Evolutionary conservation across 768 basidiomycete species (phyloP).

Genomic region (Russula virescens): DNA sequence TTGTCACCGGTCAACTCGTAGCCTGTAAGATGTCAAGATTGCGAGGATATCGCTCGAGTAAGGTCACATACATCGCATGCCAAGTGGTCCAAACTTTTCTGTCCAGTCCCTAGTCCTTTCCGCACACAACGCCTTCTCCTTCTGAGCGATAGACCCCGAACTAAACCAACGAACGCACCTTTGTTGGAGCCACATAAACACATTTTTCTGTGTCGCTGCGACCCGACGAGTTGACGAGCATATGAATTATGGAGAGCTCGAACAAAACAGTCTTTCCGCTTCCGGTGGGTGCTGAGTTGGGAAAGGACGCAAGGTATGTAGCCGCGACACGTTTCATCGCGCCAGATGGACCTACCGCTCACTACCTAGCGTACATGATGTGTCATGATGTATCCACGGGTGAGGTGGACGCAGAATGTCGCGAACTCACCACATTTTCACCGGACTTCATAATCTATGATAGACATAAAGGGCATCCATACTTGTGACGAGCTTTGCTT

Average conservation of each 20-base stretch:
- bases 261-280: constrained; percentile 96
- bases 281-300: constrained; percentile 76
- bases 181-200: constrained; percentile 92
- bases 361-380: constrained; percentile 50
- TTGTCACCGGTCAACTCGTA: constrained; percentile 94
- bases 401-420: not conserved
- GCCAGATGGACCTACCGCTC: constrained; percentile 45
- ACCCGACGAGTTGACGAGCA: constrained; percentile 45
- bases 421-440: constrained; percentile 55
- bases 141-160: not conserved
- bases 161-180: constrained; percentile 40
- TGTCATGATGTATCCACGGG: not conserved
- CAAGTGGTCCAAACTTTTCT: constrained; percentile 67
- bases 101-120: constrained; percentile 85
- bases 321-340: not conserved
- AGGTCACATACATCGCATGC: constrained; percentile 60
- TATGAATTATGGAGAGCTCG: constrained; percentile 80
- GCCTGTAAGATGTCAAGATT: constrained; percentile 40
- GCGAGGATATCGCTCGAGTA: not conserved
- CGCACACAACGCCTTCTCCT: constrained; percentile 70
- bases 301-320: constrained; percentile 7
- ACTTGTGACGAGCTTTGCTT: not conserved
- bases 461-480: not conserved
- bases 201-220: constrained; percentile 47
- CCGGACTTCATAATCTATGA: constrained; percentile 50